Evolutionary conservation across 2,329 filamentous ascomycete genomes (phyloP).

Genomic region (Aureobasidium sp.): DNA sequence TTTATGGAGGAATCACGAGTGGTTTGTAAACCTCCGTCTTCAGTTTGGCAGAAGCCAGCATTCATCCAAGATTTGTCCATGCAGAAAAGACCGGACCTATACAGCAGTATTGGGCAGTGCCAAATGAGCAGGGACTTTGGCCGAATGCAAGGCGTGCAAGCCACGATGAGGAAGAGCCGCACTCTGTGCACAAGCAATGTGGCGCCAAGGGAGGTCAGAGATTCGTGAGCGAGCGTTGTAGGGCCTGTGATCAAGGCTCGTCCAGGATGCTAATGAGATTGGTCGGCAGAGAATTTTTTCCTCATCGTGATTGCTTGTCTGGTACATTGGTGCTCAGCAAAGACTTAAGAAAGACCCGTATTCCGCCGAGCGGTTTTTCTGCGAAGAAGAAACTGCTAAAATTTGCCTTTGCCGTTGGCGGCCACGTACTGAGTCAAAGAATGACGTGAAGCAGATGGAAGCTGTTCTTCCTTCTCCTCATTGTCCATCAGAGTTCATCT

Average conservation of each 20-base stretch:
- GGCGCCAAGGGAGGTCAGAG: not conserved
- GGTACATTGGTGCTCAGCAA: slow-evolving; percentile 4
- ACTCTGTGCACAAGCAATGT: slow-evolving; percentile 1
- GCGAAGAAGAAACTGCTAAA: slow-evolving; percentile 14
- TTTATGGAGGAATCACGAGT: no score
- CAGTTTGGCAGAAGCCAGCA: no score
- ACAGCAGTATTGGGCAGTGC: no score
- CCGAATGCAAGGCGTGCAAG: not conserved
- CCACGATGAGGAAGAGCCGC: slow-evolving; percentile 1
- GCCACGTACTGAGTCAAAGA: slow-evolving; percentile 6
- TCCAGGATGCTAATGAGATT: not conserved
- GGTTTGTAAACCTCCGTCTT: no score
- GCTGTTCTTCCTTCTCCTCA: not conserved
- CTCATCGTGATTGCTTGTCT: slow-evolving; percentile 2
- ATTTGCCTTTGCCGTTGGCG: slow-evolving; percentile 9
- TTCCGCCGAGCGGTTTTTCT: not conserved
- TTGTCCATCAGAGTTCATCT: not conserved
- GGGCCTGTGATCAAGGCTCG: slow-evolving; percentile 5
- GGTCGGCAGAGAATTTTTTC: slow-evolving; percentile 9
- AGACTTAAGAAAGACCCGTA: not conserved
- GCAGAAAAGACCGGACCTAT: no score
- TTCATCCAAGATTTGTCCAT: no score
- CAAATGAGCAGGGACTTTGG: not conserved
- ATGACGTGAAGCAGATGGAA: slow-evolving; percentile 6
- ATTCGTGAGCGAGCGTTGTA: slow-evolving; percentile 2